These are phyloP conservation scores for Lecanoromycetidae sp. DNA, from an alignment of 2,329 filamentous ascomycete species.

Conservation along the genomic window DNA sequence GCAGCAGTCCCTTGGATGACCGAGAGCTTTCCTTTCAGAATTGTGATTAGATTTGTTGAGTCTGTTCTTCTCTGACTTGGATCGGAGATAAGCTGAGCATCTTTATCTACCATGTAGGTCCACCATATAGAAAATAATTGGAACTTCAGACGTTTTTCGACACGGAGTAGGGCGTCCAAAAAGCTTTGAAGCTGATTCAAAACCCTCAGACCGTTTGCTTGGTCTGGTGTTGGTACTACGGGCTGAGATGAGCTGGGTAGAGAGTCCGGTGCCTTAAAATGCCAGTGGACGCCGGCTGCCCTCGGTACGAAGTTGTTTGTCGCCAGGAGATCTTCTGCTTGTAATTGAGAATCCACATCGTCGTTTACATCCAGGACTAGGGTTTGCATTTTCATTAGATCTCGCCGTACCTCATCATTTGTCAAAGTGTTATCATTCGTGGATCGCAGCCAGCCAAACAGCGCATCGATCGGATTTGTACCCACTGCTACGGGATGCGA, in stretches of 20 bases:
- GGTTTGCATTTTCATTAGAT: slow-evolving; percentile 8
- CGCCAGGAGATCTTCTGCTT: slow-evolving; percentile 18
- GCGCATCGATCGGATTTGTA: slow-evolving; percentile 30
- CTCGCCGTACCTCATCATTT: neutral
- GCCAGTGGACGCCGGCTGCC: neutral
- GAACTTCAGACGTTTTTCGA: neutral
- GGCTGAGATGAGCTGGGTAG: neutral
- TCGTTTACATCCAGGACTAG: slow-evolving; percentile 17
- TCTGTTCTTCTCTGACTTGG: neutral
- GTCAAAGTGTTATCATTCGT: slow-evolving; percentile 3
- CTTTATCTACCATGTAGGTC: slow-evolving; percentile 1
- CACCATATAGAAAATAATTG: slow-evolving; percentile 1
- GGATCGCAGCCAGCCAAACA: slow-evolving; percentile 27
- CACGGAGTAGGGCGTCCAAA: neutral
- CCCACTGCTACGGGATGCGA: slow-evolving; percentile 26
- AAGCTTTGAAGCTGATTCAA: neutral
- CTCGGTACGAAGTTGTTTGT: slow-evolving; percentile 14
- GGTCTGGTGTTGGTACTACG: neutral
- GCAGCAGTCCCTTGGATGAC: too few relatives aligned
- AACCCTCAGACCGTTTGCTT: neutral
- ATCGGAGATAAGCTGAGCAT: neutral
- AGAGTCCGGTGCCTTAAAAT: neutral
- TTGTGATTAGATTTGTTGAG: too few relatives aligned
- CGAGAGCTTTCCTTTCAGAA: too few relatives aligned
- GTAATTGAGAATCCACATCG: slow-evolving; percentile 13